phyloP scores from a whole-genome alignment of 495 filamentous ascomycete species.

The Lasiosphaeria ovina region DNA sequence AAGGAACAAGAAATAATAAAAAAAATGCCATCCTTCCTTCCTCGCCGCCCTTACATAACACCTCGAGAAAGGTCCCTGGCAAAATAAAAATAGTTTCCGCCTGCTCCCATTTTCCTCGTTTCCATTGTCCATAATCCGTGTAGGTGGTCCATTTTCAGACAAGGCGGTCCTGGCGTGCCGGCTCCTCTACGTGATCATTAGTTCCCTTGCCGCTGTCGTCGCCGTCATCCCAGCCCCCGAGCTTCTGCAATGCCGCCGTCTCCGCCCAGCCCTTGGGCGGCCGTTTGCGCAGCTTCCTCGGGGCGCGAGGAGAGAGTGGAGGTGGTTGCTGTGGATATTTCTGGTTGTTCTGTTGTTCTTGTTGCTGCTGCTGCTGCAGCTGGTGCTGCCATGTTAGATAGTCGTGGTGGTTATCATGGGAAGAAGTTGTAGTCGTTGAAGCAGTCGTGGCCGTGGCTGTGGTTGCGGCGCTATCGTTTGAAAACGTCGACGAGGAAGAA shows the following conservation, averaged over 20 bases:
- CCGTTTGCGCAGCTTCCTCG: conserved; percentile 50
- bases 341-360: conserved; percentile 6
- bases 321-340: conserved; percentile 8
- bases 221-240: conserved; percentile 12
- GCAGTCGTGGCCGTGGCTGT: not conserved
- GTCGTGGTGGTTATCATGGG: not conserved
- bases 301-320: conserved; percentile 31
- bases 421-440: not conserved
- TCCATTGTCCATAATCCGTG: not conserved
- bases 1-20: not conserved
- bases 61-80: too few relatives aligned
- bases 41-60: too few relatives aligned
- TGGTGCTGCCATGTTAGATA: not conserved
- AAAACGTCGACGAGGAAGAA: too few relatives aligned
- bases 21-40: not conserved
- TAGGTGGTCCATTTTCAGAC: not conserved
- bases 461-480: conserved; percentile 11
- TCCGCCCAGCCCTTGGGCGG: conserved; percentile 36
- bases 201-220: not conserved
- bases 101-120: not conserved
- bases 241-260: conserved; percentile 29
- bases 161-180: not conserved
- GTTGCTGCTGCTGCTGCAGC: not conserved
- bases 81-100: not conserved
- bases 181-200: not conserved